A percentile compares a stretch with the other conserved stretches of the same genome.
Evolutionary conservation across 768 basidiomycete genomes (phyloP).

Genomic region (Polyporus arcularius): DNA sequence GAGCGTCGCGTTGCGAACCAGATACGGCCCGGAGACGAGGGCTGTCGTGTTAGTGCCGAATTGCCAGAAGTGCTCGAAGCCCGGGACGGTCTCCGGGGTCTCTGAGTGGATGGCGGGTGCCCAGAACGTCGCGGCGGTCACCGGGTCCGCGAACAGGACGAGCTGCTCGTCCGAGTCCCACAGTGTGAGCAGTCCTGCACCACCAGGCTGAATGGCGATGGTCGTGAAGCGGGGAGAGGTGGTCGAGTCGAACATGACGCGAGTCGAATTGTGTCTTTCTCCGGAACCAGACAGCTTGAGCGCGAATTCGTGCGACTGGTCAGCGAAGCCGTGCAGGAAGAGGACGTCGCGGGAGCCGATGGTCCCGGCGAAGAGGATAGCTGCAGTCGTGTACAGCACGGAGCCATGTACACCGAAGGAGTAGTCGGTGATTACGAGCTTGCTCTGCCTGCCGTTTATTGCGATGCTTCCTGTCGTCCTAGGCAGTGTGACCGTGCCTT

Average conservation of each 20-base stretch:
- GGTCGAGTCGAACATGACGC: constrained; percentile 27
- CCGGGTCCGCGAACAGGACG: constrained; percentile 68
- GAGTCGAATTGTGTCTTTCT: constrained; percentile 17
- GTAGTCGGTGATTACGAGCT: constrained; percentile 72
- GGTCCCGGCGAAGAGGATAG: constrained; percentile 65
- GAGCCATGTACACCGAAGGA: constrained; percentile 58
- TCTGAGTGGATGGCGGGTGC: constrained; percentile 59
- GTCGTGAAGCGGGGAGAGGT: constrained; percentile 37
- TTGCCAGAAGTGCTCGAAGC: constrained; percentile 66
- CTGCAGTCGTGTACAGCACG: constrained; percentile 71
- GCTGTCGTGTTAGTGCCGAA: constrained; percentile 71
- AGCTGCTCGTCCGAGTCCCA: constrained; percentile 70
- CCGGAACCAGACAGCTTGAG: constrained; percentile 26
- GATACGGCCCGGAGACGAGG: constrained; percentile 50
- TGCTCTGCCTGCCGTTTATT: constrained; percentile 71
- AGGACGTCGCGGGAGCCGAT: constrained; percentile 43
- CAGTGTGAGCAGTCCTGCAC: constrained; percentile 58
- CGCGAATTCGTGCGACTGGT: constrained; percentile 37
- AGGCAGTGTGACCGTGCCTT: constrained; percentile 59
- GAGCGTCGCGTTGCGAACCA: constrained; percentile 45
- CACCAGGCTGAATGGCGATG: constrained; percentile 57
- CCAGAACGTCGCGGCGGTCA: constrained; percentile 74
- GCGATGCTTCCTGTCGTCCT: constrained; percentile 52
- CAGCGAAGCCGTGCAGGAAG: constrained; percentile 40
- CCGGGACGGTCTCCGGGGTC: constrained; percentile 23